phyloP scores from a whole-genome alignment of 108 stramenopile species.

The Poteriospumella lacustris region DNA sequence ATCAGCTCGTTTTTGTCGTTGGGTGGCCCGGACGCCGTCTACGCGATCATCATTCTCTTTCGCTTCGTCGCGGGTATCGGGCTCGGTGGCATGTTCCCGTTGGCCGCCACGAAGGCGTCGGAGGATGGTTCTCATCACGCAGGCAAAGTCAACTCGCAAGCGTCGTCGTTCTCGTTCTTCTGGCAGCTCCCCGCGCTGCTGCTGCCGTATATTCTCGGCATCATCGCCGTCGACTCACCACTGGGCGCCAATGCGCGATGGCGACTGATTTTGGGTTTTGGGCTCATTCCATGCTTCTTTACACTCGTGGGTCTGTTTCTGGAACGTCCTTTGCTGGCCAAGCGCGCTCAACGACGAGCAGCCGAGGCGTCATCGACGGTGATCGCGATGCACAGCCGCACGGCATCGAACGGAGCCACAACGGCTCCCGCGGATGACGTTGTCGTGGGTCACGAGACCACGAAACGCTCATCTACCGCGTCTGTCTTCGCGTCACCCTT shows the following conservation, averaged over 20 bases:
- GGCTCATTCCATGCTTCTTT: not conserved
- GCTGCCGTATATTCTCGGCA: not conserved
- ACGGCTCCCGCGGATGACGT: too few species aligned
- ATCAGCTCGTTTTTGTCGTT: not conserved
- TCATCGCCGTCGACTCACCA: not conserved
- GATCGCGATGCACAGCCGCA: not conserved
- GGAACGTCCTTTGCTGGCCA: not conserved
- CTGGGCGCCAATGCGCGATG: not conserved
- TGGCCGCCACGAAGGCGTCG: constrained; percentile 4
- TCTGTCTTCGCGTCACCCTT: not conserved
- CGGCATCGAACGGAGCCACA: too few species aligned
- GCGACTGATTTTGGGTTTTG: not conserved
- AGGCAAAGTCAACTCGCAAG: not conserved
- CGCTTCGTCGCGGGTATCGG: constrained; percentile 5
- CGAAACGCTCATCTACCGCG: not conserved
- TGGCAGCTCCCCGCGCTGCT: not conserved
- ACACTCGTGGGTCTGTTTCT: not conserved
- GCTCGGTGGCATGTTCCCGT: not conserved
- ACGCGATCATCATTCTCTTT: constrained; percentile 6
- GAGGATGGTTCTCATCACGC: not conserved
- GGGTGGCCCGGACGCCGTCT: not conserved
- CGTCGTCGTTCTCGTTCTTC: not conserved
- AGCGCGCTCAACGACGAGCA: not conserved
- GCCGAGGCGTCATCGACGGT: too few species aligned
- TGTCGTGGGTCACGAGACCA: not conserved